These are phyloP conservation scores for Salix brachista DNA, from an alignment of 345 rosid species.

Conservation along the genomic window DNA sequence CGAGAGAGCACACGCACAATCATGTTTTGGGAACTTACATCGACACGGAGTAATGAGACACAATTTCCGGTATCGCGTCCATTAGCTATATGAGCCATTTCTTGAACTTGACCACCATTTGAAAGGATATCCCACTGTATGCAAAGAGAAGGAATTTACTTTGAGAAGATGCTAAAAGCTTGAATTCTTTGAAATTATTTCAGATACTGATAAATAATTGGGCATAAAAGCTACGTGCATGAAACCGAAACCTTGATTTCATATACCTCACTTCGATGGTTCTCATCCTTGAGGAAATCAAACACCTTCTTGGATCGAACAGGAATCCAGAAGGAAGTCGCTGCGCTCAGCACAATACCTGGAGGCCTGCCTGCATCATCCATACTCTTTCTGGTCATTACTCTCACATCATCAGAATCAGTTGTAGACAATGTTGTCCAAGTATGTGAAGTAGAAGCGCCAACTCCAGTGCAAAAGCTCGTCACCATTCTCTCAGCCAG, in stretches of 20 bases:
- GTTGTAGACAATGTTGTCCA: constrained; percentile 86
- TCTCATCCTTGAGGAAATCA: constrained; percentile 78
- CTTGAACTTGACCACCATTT: constrained; percentile 88
- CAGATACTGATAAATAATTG: not conserved
- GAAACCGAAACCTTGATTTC: not conserved
- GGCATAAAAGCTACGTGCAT: not conserved
- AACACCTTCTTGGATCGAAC: constrained; percentile 70
- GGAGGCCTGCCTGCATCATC: constrained; percentile 98
- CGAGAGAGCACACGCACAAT: not conserved
- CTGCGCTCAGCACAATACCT: constrained; percentile 88
- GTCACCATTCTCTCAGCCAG: constrained; percentile 92
- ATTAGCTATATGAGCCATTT: constrained; percentile 98
- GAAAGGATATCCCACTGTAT: constrained; percentile 97
- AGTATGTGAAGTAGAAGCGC: constrained; percentile 85
- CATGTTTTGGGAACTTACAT: constrained; percentile 41
- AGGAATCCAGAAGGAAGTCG: constrained; percentile 93
- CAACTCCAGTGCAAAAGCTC: constrained; percentile 87
- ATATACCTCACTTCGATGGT: constrained; percentile 78
- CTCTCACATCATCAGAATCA: constrained; percentile 78
- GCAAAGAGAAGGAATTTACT: not conserved
- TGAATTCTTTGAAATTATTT: not conserved
- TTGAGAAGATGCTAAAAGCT: not conserved
- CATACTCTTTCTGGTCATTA: constrained; percentile 90
- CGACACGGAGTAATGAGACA: constrained; percentile 83
- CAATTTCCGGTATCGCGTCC: constrained; percentile 85